Evolutionary conservation across 768 basidiomycete genomes (phyloP), one percentile per base, ranked within the genome.

Genomic region (Collybia sordida): DNA sequence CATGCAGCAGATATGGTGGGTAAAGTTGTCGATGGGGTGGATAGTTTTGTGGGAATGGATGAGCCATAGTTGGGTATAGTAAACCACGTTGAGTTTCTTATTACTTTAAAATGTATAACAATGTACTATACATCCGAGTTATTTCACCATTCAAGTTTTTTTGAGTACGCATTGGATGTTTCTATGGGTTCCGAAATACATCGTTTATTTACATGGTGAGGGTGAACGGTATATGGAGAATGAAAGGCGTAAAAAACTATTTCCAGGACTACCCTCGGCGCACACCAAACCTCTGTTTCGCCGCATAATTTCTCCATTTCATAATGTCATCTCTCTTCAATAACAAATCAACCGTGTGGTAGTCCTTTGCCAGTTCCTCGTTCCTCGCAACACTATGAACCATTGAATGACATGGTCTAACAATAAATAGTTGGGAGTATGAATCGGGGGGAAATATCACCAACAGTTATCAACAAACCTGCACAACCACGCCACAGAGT

Each of bases 401-500:
- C 2, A 64, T 71, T 3, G 68, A 67, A 51, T 83, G 81, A 47
- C 82, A 83, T 0, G 75, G 77, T 45, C 80, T 81, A 49, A 21
- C 34, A 19, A 37, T 24, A 21, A 50, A 21, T 11, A 12, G 11
- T 12, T 27, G 11, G 31, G 9, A 24, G n/a, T 28, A 23, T 27
- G n/a, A 25, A 42, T 46, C 22, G 42, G 2, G 42, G 17, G 27
- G 11, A 37, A 14, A 1, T 43, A 25, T n/a, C 25, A 4, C 21
- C 18, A 45, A 31, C 9, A 15, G 38, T 25, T 19, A 15, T 43
- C 15, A 27, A 18, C 53, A 59, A 60, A 75, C 76, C 80, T 62
- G 59, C 82, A 85, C 19, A 83, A 64, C 81, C 80, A 84, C 15
- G 82, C 82, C 7, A 84, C 81, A 4, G 78, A 75, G 52, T 80